These are phyloP conservation scores for Jatropha multifida DNA, from an alignment of 441 rosid genomes.

Conservation along the genomic window DNA sequence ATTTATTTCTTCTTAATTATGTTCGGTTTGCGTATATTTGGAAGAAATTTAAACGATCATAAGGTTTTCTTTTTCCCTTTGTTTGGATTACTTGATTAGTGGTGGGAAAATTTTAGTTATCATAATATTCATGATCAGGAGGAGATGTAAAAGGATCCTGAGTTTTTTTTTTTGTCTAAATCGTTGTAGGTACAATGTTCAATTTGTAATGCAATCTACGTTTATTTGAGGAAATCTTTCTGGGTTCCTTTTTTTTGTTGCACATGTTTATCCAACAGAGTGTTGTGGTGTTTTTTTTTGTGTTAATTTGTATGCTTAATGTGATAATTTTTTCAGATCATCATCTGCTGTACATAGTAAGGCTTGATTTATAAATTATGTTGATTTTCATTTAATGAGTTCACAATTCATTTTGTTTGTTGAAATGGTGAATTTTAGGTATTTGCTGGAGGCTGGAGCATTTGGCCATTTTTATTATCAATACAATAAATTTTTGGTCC, in stretches of 20 bases:
- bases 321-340: neutral
- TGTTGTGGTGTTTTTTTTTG: neutral
- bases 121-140: neutral
- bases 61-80: neutral
- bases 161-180: neutral
- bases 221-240: neutral
- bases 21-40: neutral
- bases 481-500: constrained; percentile 24
- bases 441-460: constrained; percentile 20
- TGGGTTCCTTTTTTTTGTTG: neutral
- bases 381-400: neutral
- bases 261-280: neutral
- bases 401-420: neutral
- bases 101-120: neutral
- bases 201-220: neutral
- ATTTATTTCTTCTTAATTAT: neutral
- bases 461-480: constrained; percentile 10
- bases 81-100: neutral
- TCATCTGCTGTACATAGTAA: neutral
- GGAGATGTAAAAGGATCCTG: neutral
- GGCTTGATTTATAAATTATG: neutral
- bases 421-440: constrained; percentile 24
- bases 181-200: neutral
- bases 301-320: too few relatives aligned
- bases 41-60: neutral